phyloP scores from a whole-genome alignment of 495 filamentous ascomycete genomes.

The Neurospora sp. region DNA sequence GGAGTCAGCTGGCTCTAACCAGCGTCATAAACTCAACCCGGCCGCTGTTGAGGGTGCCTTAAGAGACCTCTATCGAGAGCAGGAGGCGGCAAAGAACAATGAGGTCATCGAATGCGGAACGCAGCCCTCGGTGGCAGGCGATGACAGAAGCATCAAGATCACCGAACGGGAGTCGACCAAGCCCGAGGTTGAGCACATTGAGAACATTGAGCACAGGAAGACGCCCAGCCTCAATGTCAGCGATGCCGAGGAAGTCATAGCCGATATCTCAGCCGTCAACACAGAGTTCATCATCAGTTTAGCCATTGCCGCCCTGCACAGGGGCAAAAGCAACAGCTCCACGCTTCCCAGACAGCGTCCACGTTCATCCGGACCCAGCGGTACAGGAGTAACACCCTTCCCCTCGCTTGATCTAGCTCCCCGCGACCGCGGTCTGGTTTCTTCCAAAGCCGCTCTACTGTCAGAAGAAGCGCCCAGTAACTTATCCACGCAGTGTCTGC shows the following conservation, averaged over 20 bases:
- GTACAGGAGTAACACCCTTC: background rate
- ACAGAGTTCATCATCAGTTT: background rate
- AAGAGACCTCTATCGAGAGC: background rate
- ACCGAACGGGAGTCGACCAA: background rate
- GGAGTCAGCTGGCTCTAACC: background rate
- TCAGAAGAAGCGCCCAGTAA: constrained; percentile 1
- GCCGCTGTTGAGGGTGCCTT: background rate
- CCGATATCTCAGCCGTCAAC: background rate
- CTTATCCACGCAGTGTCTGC: constrained; percentile 12
- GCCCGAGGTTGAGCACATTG: background rate
- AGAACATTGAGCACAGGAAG: background rate
- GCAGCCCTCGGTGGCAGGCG: background rate
- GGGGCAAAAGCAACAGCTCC: background rate
- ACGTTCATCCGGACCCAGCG: background rate
- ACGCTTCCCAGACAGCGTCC: background rate
- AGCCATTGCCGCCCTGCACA: background rate
- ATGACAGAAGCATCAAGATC: background rate
- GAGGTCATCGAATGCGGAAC: background rate
- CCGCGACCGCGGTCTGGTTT: background rate
- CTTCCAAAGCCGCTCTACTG: background rate
- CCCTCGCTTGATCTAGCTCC: background rate
- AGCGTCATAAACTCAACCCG: background rate
- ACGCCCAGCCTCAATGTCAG: background rate
- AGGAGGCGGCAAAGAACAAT: background rate
- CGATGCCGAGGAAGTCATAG: background rate